Percentiles rank a stretch among this genome's conserved stretches.
Conservation (phyloP, 805 yeast species). For the Starmerella potacharoeniae region DNA sequence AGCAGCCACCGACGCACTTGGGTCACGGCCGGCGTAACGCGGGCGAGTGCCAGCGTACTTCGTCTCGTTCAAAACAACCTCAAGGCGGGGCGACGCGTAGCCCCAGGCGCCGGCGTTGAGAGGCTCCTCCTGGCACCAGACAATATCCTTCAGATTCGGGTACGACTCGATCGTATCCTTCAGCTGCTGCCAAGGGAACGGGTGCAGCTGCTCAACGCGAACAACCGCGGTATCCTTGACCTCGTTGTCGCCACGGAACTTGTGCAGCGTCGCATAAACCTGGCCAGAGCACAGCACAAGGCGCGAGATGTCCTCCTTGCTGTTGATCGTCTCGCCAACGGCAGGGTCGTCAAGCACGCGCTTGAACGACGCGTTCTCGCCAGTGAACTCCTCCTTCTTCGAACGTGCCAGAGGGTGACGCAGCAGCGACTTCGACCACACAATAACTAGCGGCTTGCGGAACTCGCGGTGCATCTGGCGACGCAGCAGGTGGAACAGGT, state of each 20-base stretch:
- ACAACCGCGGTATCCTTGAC: slow-evolving; percentile 79
- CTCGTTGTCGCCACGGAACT: slow-evolving; percentile 67
- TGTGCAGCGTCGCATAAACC: slow-evolving; percentile 84
- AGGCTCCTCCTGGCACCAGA: slow-evolving; percentile 98
- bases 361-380: slow-evolving; percentile 75
- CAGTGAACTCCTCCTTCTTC: slow-evolving; percentile 67
- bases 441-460: slow-evolving; percentile 66
- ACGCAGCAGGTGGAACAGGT: slow-evolving; percentile 89
- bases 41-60: slow-evolving; percentile 45
- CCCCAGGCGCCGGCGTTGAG: slow-evolving; percentile 90
- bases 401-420: slow-evolving; percentile 98
- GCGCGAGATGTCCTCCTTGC: slow-evolving; percentile 78
- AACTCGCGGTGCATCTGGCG: slow-evolving; percentile 99
- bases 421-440: slow-evolving; percentile 87
- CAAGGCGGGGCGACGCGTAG: slow-evolving; percentile 70
- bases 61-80: slow-evolving; percentile 65
- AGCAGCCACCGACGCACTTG: slow-evolving; percentile 97
- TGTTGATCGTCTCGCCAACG: slow-evolving; percentile 62
- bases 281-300: slow-evolving; percentile 82
- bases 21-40: slow-evolving; percentile 95
- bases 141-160: slow-evolving; percentile 76
- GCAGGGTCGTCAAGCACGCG: slow-evolving; percentile 93
- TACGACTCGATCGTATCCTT: slow-evolving; percentile 71
- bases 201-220: slow-evolving; percentile 89
- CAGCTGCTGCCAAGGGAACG: slow-evolving; percentile 95